A percentile compares a stretch with the other conserved stretches of the same genome.
Evolutionary conservation across 495 filamentous ascomycete species (phyloP).

Genomic region (Rhypophila decipiens): DNA sequence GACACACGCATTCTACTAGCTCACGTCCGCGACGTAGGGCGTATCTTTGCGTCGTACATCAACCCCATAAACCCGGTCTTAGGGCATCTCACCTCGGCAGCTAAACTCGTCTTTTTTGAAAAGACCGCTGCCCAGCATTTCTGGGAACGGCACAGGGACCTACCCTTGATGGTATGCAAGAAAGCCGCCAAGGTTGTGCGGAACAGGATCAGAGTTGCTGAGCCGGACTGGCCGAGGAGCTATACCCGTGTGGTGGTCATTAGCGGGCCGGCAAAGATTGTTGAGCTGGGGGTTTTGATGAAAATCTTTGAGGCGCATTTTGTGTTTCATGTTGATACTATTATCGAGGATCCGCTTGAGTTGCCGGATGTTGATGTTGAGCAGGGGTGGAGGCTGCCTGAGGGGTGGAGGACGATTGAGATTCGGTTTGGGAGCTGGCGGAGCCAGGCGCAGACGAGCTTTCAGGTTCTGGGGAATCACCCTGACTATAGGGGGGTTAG

Average conservation of each 20-base stretch:
- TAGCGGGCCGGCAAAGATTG: neutral
- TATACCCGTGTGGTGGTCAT: neutral
- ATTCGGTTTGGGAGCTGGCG: neutral
- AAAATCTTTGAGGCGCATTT: neutral
- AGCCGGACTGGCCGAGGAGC: neutral
- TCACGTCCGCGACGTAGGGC: slow-evolving; percentile 24
- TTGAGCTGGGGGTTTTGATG: neutral
- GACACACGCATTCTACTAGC: slow-evolving; percentile 21
- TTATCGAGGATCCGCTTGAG: neutral
- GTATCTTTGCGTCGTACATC: slow-evolving; percentile 31
- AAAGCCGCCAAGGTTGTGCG: neutral
- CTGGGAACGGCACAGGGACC: neutral
- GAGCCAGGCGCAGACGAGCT: no score
- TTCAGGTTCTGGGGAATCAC: no score
- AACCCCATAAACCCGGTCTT: slow-evolving; percentile 15
- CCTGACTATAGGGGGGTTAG: no score
- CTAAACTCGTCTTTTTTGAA: slow-evolving; percentile 36
- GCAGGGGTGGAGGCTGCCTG: neutral
- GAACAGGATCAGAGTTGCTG: neutral
- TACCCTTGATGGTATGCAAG: neutral
- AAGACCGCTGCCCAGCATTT: slow-evolving; percentile 7
- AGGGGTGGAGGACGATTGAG: neutral
- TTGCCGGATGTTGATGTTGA: neutral
- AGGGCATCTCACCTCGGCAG: slow-evolving; percentile 19
- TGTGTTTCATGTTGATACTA: neutral